These are phyloP conservation scores for Agaricus sinodeliciosus DNA, from an alignment of 768 basidiomycete genomes.

Conservation along the genomic window DNA sequence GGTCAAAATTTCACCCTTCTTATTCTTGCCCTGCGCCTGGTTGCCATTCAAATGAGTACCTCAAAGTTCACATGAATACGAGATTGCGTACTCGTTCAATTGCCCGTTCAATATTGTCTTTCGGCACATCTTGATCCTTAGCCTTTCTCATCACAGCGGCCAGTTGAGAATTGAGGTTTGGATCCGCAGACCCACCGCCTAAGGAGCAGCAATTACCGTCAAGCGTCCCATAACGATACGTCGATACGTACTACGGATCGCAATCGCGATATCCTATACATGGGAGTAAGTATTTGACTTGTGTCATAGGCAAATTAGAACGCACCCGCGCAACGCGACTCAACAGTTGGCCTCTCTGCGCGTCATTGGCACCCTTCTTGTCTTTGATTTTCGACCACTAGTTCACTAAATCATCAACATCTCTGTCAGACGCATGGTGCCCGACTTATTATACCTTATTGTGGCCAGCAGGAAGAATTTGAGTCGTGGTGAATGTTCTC, in stretches of 20 bases:
- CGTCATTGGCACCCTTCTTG: conserved; percentile 59
- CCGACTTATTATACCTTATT: conserved; percentile 29
- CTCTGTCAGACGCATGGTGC: background rate
- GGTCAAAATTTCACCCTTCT: conserved; percentile 39
- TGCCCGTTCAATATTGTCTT: conserved; percentile 61
- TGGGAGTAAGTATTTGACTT: background rate
- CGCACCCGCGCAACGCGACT: conserved; percentile 50
- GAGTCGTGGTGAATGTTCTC: conserved; percentile 16
- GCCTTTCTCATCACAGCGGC: conserved; percentile 49
- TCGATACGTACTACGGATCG: conserved; percentile 45
- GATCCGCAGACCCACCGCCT: conserved; percentile 55
- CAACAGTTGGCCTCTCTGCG: conserved; percentile 51
- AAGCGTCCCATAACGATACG: background rate
- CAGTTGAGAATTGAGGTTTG: conserved; percentile 46
- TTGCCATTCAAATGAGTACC: background rate
- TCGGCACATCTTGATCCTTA: conserved; percentile 55
- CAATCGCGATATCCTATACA: conserved; percentile 52
- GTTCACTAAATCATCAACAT: background rate
- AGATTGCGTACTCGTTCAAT: conserved; percentile 41
- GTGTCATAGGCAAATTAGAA: background rate
- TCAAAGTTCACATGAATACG: background rate
- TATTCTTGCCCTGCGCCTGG: conserved; percentile 36
- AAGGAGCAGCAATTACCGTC: background rate
- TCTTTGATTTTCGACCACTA: conserved; percentile 79
- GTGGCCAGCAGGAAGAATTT: conserved; percentile 25